These are phyloP conservation scores for Dalechampia spathulata DNA, from an alignment of 441 rosid genomes.

Conservation along the genomic window DNA sequence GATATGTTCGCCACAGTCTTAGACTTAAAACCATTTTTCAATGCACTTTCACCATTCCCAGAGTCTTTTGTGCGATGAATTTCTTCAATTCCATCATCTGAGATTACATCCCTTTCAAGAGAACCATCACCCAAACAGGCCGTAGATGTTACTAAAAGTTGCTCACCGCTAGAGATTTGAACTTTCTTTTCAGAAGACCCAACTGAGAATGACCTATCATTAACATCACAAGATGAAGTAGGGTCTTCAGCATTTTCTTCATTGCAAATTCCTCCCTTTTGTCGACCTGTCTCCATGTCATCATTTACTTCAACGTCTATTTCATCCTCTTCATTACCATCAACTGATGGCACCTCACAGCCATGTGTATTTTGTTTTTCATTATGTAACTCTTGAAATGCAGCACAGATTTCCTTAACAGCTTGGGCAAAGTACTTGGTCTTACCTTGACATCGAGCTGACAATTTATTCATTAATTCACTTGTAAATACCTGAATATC, in stretches of 20 bases:
- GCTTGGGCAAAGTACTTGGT: conserved; percentile 75
- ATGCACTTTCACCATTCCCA: conserved; percentile 31
- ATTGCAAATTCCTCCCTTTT: conserved; percentile 29
- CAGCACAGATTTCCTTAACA: conserved; percentile 71
- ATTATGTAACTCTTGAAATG: conserved; percentile 60
- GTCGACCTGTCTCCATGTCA: conserved; percentile 18
- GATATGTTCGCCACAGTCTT: conserved; percentile 33
- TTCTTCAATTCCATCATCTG: conserved; percentile 29
- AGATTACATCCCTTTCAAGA: conserved; percentile 25
- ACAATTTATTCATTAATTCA: conserved; percentile 72
- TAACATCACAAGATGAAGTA: conserved; percentile 29
- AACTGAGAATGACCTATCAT: conserved; percentile 28
- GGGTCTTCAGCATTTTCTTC: too few species aligned
- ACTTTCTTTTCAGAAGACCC: conserved; percentile 35
- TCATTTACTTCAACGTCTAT: conserved; percentile 33
- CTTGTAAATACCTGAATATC: conserved; percentile 82
- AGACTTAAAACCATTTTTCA: conserved; percentile 33
- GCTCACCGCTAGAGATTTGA: conserved; percentile 30
- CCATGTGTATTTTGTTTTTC: conserved; percentile 34
- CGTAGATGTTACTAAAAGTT: conserved; percentile 23
- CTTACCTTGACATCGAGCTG: conserved; percentile 65
- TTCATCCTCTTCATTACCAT: conserved; percentile 40
- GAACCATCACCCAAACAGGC: conserved; percentile 30
- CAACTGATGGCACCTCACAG: conserved; percentile 37
- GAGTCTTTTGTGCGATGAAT: conserved; percentile 25